A percentile compares a stretch with the other conserved stretches of the same genome.
Evolutionary conservation across 768 basidiomycete species (phyloP).

Genomic region (Mycena leptocephala): DNA sequence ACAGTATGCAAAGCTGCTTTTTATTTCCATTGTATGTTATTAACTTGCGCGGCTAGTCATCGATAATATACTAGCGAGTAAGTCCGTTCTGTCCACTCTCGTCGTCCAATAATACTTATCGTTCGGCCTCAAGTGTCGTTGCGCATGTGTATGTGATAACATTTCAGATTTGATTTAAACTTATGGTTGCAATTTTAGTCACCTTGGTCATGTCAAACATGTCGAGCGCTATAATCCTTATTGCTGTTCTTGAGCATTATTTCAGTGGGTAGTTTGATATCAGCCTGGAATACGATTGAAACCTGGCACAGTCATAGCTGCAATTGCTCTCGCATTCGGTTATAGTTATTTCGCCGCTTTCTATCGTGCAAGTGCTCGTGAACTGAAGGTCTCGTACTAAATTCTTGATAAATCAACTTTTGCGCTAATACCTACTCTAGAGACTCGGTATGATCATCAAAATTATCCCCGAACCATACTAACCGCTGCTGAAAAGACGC

Average conservation of each 20-base stretch:
- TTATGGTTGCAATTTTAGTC: constrained; percentile 50
- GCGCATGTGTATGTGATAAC: constrained; percentile 64
- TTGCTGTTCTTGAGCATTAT: constrained; percentile 73
- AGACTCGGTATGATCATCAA: constrained; percentile 48
- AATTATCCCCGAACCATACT: neutral
- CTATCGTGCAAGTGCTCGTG: constrained; percentile 81
- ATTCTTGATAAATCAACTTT: neutral
- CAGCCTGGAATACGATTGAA: neutral
- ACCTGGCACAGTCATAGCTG: constrained; percentile 64
- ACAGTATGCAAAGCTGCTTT: constrained; percentile 56
- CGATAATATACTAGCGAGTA: constrained; percentile 75
- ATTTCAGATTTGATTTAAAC: neutral
- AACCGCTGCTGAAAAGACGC: constrained; percentile 60
- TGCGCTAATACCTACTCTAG: constrained; percentile 9
- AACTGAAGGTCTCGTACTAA: constrained; percentile 68
- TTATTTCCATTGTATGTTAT: neutral
- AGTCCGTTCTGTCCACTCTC: constrained; percentile 22
- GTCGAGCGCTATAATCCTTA: constrained; percentile 67
- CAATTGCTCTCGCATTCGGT: constrained; percentile 66
- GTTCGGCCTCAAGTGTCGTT: constrained; percentile 61
- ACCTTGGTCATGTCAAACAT: constrained; percentile 67
- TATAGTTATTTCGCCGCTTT: constrained; percentile 79
- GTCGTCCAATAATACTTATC: neutral
- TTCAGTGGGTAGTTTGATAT: constrained; percentile 59
- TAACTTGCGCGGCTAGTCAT: constrained; percentile 57